A percentile compares a stretch with the other conserved stretches of the same genome.
phyloP scores from a whole-genome alignment of 352 stramenopile genomes.

The Phytophthora syringae region DNA sequence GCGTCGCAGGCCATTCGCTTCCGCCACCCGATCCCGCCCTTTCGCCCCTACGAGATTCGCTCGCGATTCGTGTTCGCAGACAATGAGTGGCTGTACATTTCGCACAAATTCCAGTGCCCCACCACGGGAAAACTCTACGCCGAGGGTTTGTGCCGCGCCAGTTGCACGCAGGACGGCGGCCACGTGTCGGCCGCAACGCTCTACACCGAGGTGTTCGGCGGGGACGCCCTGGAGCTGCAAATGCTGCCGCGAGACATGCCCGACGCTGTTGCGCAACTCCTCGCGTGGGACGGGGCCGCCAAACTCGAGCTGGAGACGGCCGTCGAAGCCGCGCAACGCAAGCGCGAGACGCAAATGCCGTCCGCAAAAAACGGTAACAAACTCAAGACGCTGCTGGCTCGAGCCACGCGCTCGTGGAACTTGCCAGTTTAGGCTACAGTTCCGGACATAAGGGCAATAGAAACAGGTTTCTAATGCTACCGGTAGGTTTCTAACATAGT shows the following conservation, averaged over 20 bases:
- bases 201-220: conserved; percentile 38
- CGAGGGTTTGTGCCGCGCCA: conserved; percentile 54
- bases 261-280: conserved; percentile 47
- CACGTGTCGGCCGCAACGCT: conserved; percentile 33
- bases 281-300: conserved; percentile 47
- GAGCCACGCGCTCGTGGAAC: conserved; percentile 44
- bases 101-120: conserved; percentile 67
- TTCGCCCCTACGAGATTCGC: conserved; percentile 63
- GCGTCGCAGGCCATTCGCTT: conserved; percentile 66
- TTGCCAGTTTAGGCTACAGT: conserved; percentile 35
- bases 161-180: conserved; percentile 28
- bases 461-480: too few relatives aligned
- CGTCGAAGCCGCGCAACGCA: conserved; percentile 14
- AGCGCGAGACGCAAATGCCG: conserved; percentile 23
- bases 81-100: conserved; percentile 62
- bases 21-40: conserved; percentile 62
- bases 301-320: conserved; percentile 38
- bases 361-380: conserved; percentile 4
- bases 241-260: conserved; percentile 43
- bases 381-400: conserved; percentile 21
- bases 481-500: too few relatives aligned
- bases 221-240: conserved; percentile 13
- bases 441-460: too few relatives aligned
- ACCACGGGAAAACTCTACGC: conserved; percentile 66
- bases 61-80: conserved; percentile 57